Conservation (phyloP, 306 rosid species). For the Aeschynomene evenia region DNA sequence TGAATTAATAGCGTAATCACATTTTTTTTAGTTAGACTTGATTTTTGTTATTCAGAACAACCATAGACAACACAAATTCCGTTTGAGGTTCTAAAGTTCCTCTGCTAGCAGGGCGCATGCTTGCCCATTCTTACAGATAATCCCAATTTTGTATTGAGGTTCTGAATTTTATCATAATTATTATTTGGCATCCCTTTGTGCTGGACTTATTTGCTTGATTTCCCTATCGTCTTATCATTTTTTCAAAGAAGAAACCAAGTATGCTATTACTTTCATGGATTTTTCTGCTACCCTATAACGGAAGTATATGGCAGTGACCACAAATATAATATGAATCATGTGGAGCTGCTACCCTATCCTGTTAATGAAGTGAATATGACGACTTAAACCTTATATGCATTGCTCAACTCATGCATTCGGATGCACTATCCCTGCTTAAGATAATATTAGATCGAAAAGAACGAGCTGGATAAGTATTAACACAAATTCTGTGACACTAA, state of each 20-base stretch:
- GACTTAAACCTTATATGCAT: background rate
- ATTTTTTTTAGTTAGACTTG: constrained; percentile 7
- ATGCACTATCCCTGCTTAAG: too few relatives aligned
- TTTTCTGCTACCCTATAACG: background rate
- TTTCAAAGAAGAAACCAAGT: too few relatives aligned
- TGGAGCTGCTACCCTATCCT: background rate
- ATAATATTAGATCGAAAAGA: too few relatives aligned
- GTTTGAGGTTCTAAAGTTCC: background rate
- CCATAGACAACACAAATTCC: background rate
- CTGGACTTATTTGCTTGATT: background rate
- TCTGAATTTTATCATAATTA: background rate
- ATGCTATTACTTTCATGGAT: background rate
- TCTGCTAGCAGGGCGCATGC: background rate
- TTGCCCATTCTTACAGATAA: constrained; percentile 4
- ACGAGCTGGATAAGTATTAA: too few relatives aligned
- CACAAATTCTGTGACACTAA: background rate
- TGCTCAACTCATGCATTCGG: too few relatives aligned
- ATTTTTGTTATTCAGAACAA: constrained; percentile 7
- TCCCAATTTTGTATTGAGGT: constrained; percentile 28
- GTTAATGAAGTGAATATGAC: background rate
- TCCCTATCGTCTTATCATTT: too few relatives aligned
- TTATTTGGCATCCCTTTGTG: background rate
- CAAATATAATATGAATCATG: too few relatives aligned
- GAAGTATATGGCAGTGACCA: background rate
- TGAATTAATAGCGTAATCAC: constrained; percentile 10